phyloP scores from a whole-genome alignment of 768 basidiomycete species.

The Pleurotus djamor region DNA sequence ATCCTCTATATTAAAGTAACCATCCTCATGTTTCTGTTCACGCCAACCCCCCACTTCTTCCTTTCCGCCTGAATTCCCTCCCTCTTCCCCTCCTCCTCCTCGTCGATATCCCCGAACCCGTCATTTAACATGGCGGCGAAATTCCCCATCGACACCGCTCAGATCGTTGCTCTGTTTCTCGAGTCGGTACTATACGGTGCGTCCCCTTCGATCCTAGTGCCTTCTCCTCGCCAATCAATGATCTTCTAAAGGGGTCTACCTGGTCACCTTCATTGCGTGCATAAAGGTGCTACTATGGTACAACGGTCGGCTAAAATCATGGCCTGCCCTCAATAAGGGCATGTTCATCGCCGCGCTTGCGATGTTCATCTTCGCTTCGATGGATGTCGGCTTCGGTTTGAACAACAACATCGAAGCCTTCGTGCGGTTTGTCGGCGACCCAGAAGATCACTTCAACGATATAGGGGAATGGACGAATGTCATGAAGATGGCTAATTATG shows the following conservation, averaged over 20 bases:
- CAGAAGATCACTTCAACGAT: constrained; percentile 28
- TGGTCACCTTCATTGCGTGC: constrained; percentile 33
- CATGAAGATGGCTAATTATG: constrained; percentile 37
- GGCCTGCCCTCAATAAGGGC: constrained; percentile 22
- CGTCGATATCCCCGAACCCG: background rate
- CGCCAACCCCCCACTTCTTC: background rate
- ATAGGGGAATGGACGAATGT: constrained; percentile 38
- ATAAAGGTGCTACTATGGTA: constrained; percentile 28
- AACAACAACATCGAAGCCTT: constrained; percentile 40
- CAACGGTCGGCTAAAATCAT: constrained; percentile 23
- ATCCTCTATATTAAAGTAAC: background rate
- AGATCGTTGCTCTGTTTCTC: constrained; percentile 38
- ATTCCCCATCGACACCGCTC: constrained; percentile 33
- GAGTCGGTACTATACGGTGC: constrained; percentile 36
- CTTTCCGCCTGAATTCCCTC: background rate
- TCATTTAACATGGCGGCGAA: constrained; percentile 4
- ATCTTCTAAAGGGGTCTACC: constrained; percentile 25
- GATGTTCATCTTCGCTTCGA: constrained; percentile 36
- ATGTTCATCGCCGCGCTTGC: constrained; percentile 33
- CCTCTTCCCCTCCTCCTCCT: background rate
- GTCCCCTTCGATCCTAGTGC: constrained; percentile 1
- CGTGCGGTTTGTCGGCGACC: constrained; percentile 28
- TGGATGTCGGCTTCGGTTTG: constrained; percentile 39
- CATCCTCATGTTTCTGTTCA: background rate
- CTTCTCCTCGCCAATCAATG: background rate